A percentile compares a stretch with the other conserved stretches of the same genome.
These are phyloP conservation scores for Triticum timopheevii DNA, from an alignment of 176 grass and related monocot genomes.

Conservation along the genomic window DNA sequence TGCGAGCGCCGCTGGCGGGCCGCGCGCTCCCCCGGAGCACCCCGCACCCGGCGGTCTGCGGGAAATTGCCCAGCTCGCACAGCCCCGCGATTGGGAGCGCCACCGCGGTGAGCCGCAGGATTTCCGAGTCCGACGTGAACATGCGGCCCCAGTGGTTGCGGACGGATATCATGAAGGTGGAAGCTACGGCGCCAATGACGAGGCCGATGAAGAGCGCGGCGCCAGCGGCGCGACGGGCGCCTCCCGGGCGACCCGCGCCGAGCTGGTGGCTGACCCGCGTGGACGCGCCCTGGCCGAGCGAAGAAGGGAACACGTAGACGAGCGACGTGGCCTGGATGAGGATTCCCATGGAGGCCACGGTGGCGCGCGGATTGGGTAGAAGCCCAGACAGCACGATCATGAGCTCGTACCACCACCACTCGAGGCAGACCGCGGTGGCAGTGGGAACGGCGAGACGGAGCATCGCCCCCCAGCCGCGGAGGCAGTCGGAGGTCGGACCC, in stretches of 20 bases:
- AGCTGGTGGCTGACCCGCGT: slow-evolving; percentile 86
- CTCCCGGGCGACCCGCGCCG: slow-evolving; percentile 50
- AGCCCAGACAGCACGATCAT: slow-evolving; percentile 97
- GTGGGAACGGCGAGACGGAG: slow-evolving; percentile 79
- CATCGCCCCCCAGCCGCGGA: slow-evolving; percentile 66
- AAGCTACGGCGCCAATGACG: slow-evolving; percentile 47
- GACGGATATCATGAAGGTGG: slow-evolving; percentile 76
- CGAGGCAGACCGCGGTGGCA: slow-evolving; percentile 81
- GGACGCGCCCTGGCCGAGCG: slow-evolving; percentile 84
- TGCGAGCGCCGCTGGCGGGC: slow-evolving; percentile 67
- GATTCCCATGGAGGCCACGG: slow-evolving; percentile 97
- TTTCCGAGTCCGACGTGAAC: slow-evolving; percentile 77
- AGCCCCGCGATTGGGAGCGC: slow-evolving; percentile 92
- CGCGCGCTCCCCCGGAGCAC: slow-evolving; percentile 83
- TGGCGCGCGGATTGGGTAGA: slow-evolving; percentile 67
- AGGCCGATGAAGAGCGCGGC: slow-evolving; percentile 52
- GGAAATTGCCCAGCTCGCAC: slow-evolving; percentile 97
- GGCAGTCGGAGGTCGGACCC: slow-evolving; percentile 57
- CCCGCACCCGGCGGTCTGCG: slow-evolving; percentile 90
- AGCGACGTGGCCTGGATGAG: slow-evolving; percentile 94
- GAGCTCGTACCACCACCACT: slow-evolving; percentile 99
- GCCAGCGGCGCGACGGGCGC: slow-evolving; percentile 53
- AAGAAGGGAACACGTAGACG: slow-evolving; percentile 87
- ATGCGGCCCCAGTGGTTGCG: slow-evolving; percentile 66
- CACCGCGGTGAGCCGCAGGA: slow-evolving; percentile 61